These are phyloP conservation scores for Chrysoporthe puriensis DNA, from an alignment of 2,329 filamentous ascomycete genomes.

Conservation along the genomic window DNA sequence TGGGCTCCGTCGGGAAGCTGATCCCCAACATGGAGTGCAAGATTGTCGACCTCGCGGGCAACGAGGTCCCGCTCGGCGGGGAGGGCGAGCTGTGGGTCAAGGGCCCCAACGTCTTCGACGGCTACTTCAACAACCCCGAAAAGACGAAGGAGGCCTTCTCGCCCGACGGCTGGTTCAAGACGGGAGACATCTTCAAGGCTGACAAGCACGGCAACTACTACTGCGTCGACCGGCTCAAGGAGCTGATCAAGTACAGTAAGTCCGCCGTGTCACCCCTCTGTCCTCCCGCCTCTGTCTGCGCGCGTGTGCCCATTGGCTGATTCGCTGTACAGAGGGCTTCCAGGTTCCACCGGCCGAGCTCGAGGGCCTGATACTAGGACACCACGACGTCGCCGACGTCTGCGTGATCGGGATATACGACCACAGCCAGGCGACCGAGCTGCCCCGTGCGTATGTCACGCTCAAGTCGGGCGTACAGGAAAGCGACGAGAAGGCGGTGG, in stretches of 20 bases:
- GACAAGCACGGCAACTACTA: conserved; percentile 81
- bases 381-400: conserved; percentile 55
- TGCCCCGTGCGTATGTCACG: conserved; percentile 70
- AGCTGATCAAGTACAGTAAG: conserved; percentile 64
- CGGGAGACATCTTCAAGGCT: conserved; percentile 82
- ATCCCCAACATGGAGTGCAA: conserved; percentile 80
- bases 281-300: neutral
- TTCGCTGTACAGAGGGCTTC: conserved; percentile 63
- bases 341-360: conserved; percentile 72
- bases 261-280: conserved; percentile 10
- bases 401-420: conserved; percentile 68
- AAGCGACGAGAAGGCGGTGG: conserved; percentile 42
- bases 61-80: conserved; percentile 58
- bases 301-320: conserved; percentile 34
- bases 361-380: conserved; percentile 50
- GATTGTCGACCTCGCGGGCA: conserved; percentile 69
- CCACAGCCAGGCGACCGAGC: conserved; percentile 64
- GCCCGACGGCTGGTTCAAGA: conserved; percentile 83
- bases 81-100: conserved; percentile 78
- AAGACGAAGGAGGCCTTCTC: conserved; percentile 74
- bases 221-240: conserved; percentile 85
- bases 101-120: conserved; percentile 79
- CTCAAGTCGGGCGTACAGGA: conserved; percentile 43
- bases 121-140: conserved; percentile 75
- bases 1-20: conserved; percentile 79